Base-by-base conservation (phyloP, 2,329 filamentous ascomycete species). In the Nectriaceae sp. region DNA sequence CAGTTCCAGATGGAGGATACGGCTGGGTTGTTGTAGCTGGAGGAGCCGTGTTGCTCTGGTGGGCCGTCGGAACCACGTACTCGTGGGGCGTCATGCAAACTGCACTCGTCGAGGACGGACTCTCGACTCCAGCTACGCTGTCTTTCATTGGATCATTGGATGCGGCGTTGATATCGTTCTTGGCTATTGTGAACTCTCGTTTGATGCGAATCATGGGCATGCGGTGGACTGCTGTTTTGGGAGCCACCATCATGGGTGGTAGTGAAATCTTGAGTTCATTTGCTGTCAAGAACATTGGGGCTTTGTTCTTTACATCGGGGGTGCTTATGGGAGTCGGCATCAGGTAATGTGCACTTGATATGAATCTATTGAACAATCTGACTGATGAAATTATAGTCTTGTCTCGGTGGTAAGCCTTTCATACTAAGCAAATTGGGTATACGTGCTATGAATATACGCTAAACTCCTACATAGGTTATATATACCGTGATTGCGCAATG, bases 11-110 rank as follows among this genome's bases (percentile, higher is more conserved):
- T 40, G 79, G 79, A 21, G 79, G 78, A 20, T 80, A 82, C 57
- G 79, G 78, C 52, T 83, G 79, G 79, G 68, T 75, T 13, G 70
- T 84, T 6, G 76, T 85, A 20, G 65, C 64, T 3, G 71, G 70
- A 24, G 80, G 77, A 54, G 72, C 75, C 3, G 59, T 79, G 1
- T 57, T 83, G 11, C 72, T 76, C 2, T 85, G 79, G 70, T 82
- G 78, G 79, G 72, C 77, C 42, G 74, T 79, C 41, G 82, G 81
- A 42, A 79, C 74, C 1, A 73, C 73, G 6, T 83, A 82, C 58
- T 75, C 73, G 53, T 86, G 82, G 81, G 83, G 82, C 20, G 74
- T 87, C 0, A 67, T 85, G 40, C 83, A 87, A 63, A 72, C 73
- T 4, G 80, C 75, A 0, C 71, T 86, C 1, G 75, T 83, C 3